Conservation (phyloP, 192 early-diverging fungal species). For the Coemansia guatemalensis region DNA sequence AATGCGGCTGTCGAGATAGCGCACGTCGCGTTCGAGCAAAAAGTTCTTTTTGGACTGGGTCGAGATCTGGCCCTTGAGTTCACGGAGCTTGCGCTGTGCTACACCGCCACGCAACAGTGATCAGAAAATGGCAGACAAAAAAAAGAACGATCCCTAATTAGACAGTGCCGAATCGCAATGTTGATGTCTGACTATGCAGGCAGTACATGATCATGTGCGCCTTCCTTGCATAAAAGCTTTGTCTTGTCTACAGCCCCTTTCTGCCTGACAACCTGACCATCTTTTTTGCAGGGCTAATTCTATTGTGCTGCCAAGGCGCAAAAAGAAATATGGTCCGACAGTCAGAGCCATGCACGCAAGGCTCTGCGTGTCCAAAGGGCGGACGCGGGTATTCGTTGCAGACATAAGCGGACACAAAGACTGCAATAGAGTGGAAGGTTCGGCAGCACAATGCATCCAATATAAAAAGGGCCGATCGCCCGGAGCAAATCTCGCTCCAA, state of each 20-base stretch:
- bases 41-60: slow-evolving; percentile 95
- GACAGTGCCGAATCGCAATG: background rate
- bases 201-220: slow-evolving; percentile 2
- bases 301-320: background rate
- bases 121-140: background rate
- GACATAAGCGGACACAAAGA: background rate
- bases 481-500: background rate
- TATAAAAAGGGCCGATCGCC: background rate
- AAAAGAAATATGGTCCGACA: background rate
- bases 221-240: slow-evolving; percentile 7
- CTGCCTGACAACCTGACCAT: background rate
- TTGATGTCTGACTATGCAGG: slow-evolving; percentile 7
- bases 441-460: background rate
- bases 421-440: background rate
- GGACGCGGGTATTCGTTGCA: background rate
- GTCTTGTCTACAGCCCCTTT: background rate
- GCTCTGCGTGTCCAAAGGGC: background rate
- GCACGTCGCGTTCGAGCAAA: slow-evolving; percentile 87
- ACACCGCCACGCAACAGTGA: slow-evolving; percentile 4
- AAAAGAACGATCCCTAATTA: background rate
- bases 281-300: background rate
- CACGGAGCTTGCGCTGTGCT: slow-evolving; percentile 80
- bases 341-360: background rate
- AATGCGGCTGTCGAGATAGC: slow-evolving; percentile 89
- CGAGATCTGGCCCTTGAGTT: slow-evolving; percentile 88